Percentiles rank a stretch among this genome's conserved stretches.
phyloP scores from a whole-genome alignment of 2,329 filamentous ascomycete genomes.

The Claviceps paspali region DNA sequence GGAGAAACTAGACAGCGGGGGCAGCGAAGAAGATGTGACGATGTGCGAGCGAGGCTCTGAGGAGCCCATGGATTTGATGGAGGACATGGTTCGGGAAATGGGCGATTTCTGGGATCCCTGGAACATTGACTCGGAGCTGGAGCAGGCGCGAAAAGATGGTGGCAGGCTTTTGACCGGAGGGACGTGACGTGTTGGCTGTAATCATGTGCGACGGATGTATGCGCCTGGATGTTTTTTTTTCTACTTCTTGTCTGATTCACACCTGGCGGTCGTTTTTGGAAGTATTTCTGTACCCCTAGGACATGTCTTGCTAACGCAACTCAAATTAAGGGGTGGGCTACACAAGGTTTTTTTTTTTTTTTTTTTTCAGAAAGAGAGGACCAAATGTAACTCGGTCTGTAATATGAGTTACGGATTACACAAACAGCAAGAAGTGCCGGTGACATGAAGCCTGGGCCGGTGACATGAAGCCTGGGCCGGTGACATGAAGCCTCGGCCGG shows the following conservation, averaged over 20 bases:
- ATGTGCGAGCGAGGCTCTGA: constrained; percentile 10
- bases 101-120: constrained; percentile 19
- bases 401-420: no score
- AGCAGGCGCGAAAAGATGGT: constrained; percentile 12
- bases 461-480: no score
- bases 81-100: constrained; percentile 23
- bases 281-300: not conserved
- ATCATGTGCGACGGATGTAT: not conserved
- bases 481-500: no score
- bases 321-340: no score
- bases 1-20: not conserved
- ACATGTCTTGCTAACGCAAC: no score
- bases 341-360: no score
- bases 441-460: no score
- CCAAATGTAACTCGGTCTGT: no score
- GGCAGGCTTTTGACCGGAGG: not conserved
- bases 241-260: no score
- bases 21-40: not conserved
- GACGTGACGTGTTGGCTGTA: not conserved
- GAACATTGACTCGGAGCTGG: constrained; percentile 22
- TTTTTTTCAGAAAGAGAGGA: no score
- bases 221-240: not conserved
- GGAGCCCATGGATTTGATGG: constrained; percentile 21
- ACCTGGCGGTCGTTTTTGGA: no score
- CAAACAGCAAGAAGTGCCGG: no score